Evolutionary conservation across 2,329 filamentous ascomycete species (phyloP), one percentile per base, ranked within the genome.

Genomic region (Xylariaceae sp.): DNA sequence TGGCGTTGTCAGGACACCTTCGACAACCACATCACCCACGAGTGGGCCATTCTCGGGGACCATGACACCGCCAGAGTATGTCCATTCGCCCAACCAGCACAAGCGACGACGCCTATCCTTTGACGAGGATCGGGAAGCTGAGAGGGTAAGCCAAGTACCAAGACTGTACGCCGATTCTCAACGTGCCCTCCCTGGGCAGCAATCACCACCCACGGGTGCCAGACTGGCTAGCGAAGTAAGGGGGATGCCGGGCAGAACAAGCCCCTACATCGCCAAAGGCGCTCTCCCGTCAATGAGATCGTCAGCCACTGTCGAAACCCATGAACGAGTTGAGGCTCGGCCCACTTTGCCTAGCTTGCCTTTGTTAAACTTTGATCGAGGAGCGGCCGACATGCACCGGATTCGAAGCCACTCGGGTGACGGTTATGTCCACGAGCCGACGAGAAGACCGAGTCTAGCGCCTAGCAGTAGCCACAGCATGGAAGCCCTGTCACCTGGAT

Each of bases 81-180:
- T 70, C 11, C 65, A 75, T 57, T 76, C 74, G 22, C 67, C 74
- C 19, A 67, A 54, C 45, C 57, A 60, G n/a, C 64, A 60, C 53
- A 78, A 77, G 61, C 67, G 73, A 45, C 68, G 69, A 49, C 66
- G 72, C 15, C 49, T 68, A 7, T 71, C 68, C 2, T 56, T 63
- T 38, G 71, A 73, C 3, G 60, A 64, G 16, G 66, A 68, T 19
- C 55, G 54, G 24, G 67, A 70, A 19, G 45, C 30, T 6, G 63
- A 70, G 40, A 62, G 67, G 34, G 60, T 58, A 3, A 70, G 65
- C 47, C 70, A 68, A 32, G 61, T 76, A 12, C 73, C 74, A 19
- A 65, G 74, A 29, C 59, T 71, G 24, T 75, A 72, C 51, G 61
- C 60, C 35, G 64, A 60, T 49, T 61, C 65, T 4, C 52, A 56